Conservation (phyloP, 2,329 filamentous ascomycete genomes). For the Diaporthe helianthi region DNA sequence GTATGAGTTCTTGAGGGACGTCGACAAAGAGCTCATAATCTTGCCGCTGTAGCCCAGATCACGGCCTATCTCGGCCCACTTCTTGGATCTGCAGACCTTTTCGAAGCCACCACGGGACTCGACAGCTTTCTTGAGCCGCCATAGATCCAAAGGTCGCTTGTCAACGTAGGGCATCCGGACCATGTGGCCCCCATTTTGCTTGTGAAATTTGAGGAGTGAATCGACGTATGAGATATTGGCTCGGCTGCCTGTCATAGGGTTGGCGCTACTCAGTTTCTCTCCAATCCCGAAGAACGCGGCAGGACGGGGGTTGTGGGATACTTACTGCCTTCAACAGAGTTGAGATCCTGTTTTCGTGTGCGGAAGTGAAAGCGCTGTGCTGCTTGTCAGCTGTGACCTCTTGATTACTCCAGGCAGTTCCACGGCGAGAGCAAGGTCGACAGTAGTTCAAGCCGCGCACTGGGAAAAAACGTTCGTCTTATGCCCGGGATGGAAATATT, state of each 20-base stretch:
- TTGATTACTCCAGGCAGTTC: neutral
- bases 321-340: slow-evolving; percentile 97
- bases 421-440: neutral
- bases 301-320: slow-evolving; percentile 39
- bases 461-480: no score
- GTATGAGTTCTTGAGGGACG: slow-evolving; percentile 97
- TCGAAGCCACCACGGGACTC: slow-evolving; percentile 95
- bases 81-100: slow-evolving; percentile 95
- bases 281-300: slow-evolving; percentile 33
- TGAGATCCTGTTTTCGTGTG: slow-evolving; percentile 94
- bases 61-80: slow-evolving; percentile 98
- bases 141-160: slow-evolving; percentile 94
- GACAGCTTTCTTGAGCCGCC: slow-evolving; percentile 95
- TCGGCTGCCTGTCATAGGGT: slow-evolving; percentile 73
- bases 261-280: slow-evolving; percentile 47
- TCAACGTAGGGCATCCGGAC: slow-evolving; percentile 96
- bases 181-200: slow-evolving; percentile 91
- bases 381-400: slow-evolving; percentile 17
- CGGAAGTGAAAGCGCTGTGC: slow-evolving; percentile 92
- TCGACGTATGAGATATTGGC: slow-evolving; percentile 97
- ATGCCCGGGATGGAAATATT: slow-evolving; percentile 39
- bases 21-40: slow-evolving; percentile 98
- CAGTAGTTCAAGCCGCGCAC: neutral
- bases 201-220: slow-evolving; percentile 94
- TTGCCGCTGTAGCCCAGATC: slow-evolving; percentile 98